Evolutionary conservation across 2,329 filamentous ascomycete genomes (phyloP).

Genomic region (Sclerotinia nivalis): DNA sequence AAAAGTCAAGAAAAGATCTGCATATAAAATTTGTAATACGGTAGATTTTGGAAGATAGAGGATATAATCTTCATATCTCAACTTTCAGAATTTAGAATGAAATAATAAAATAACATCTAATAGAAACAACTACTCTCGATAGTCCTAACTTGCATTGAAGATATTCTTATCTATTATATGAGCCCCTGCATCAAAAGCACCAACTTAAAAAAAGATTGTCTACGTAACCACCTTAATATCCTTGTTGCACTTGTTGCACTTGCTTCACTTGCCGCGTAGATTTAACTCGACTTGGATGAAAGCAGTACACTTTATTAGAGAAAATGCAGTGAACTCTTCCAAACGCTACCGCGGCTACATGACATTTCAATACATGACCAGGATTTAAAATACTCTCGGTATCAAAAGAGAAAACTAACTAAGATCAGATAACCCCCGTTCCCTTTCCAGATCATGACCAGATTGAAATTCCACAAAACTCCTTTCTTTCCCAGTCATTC

Average conservation of each 20-base stretch:
- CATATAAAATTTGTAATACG: too few relatives aligned
- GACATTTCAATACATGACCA: background rate
- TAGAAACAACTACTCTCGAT: background rate
- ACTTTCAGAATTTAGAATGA: too few relatives aligned
- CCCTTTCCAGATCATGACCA: slow-evolving; percentile 3
- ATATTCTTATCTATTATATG: background rate
- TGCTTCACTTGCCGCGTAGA: background rate
- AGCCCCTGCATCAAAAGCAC: background rate
- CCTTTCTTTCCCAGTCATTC: slow-evolving; percentile 1
- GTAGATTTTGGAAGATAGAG: too few relatives aligned
- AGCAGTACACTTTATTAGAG: background rate
- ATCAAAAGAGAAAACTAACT: background rate
- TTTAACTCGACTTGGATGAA: background rate
- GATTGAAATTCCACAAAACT: slow-evolving; percentile 8
- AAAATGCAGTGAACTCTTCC: background rate
- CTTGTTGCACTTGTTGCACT: slow-evolving; percentile 2
- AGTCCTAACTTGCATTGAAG: background rate
- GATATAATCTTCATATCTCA: too few relatives aligned
- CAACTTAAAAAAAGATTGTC: background rate
- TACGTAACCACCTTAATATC: slow-evolving; percentile 4
- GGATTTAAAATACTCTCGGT: background rate
- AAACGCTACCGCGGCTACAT: background rate
- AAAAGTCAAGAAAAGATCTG: too few relatives aligned
- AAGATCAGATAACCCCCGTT: slow-evolving; percentile 3
- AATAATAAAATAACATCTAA: too few relatives aligned